A percentile compares a stretch with the other conserved stretches of the same genome.
Conservation (phyloP, 2,329 filamentous ascomycete genomes). For the Colletotrichum cuscutae region DNA sequence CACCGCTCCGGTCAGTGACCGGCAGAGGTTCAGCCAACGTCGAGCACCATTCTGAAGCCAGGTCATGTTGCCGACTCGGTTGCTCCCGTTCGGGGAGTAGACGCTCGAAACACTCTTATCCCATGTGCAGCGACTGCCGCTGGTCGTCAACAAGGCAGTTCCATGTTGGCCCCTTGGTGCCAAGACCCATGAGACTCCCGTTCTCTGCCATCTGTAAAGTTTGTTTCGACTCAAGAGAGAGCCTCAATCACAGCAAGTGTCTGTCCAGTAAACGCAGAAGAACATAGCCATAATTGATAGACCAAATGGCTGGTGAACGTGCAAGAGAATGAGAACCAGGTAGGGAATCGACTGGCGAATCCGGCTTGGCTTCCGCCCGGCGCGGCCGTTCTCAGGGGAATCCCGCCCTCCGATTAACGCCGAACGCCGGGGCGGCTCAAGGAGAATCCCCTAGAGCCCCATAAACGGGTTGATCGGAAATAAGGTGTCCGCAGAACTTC, state of each 20-base stretch:
- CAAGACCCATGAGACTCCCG: constrained; percentile 13
- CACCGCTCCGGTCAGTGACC: neutral
- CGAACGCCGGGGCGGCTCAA: constrained; percentile 14
- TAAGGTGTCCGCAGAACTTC: constrained; percentile 26
- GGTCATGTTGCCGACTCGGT: constrained; percentile 8
- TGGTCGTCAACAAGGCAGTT: neutral
- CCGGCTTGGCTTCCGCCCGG: neutral
- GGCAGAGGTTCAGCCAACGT: constrained; percentile 17
- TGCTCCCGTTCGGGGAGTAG: constrained; percentile 18
- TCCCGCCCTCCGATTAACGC: constrained; percentile 2
- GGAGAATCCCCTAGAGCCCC: too few relatives aligned
- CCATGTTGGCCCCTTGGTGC: constrained; percentile 17
- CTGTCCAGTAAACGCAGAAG: neutral
- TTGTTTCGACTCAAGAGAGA: neutral
- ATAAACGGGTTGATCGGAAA: constrained; percentile 16
- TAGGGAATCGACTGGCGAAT: neutral
- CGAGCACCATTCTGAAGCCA: neutral
- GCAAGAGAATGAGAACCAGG: neutral
- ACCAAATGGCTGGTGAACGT: neutral
- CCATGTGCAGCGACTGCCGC: neutral
- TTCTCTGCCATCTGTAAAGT: neutral
- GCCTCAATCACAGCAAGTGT: neutral
- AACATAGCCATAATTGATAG: neutral
- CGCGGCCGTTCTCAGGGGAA: neutral
- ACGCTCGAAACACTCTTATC: constrained; percentile 24